Percentiles rank a stretch among this genome's conserved stretches.
Evolutionary conservation across 768 basidiomycete genomes (phyloP).

Genomic region (Lactifluus subvellereus): DNA sequence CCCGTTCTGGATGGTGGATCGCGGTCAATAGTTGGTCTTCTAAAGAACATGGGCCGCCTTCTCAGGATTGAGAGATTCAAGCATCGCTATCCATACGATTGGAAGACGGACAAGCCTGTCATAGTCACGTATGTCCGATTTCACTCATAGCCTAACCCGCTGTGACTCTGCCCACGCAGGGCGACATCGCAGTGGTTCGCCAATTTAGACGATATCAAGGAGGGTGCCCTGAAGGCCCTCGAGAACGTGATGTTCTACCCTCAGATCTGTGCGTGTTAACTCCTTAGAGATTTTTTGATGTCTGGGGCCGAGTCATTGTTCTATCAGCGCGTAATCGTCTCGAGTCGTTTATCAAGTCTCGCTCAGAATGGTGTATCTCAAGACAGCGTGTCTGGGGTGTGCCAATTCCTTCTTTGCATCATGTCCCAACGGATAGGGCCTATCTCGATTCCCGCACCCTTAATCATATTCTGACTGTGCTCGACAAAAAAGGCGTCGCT

Average conservation of each 20-base stretch:
- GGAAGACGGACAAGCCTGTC: conserved; percentile 90
- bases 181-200: conserved; percentile 99
- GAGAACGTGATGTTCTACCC: conserved; percentile 72
- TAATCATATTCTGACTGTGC: conserved; percentile 67
- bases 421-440: conserved; percentile 53
- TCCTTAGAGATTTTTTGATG: not conserved
- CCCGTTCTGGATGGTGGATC: conserved; percentile 71
- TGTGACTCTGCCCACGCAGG: conserved; percentile 34
- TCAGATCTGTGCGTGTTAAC: conserved; percentile 48
- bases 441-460: conserved; percentile 61
- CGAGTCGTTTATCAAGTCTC: conserved; percentile 75
- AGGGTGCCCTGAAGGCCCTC: conserved; percentile 62
- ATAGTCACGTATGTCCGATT: conserved; percentile 68
- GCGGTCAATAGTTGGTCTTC: conserved; percentile 54
- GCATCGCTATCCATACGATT: conserved; percentile 94
- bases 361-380: conserved; percentile 99
- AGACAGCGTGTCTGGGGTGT: conserved; percentile 97
- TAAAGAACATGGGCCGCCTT: conserved; percentile 51
- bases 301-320: not conserved
- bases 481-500: conserved; percentile 66
- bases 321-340: conserved; percentile 77
- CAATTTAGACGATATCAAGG: conserved; percentile 80
- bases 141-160: not conserved
- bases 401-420: conserved; percentile 85
- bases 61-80: conserved; percentile 64